Percentiles rank a stretch among this genome's conserved stretches.
Evolutionary conservation across 371 early-diverging fungal species (phyloP).

Genomic region (Mortierella sp.): DNA sequence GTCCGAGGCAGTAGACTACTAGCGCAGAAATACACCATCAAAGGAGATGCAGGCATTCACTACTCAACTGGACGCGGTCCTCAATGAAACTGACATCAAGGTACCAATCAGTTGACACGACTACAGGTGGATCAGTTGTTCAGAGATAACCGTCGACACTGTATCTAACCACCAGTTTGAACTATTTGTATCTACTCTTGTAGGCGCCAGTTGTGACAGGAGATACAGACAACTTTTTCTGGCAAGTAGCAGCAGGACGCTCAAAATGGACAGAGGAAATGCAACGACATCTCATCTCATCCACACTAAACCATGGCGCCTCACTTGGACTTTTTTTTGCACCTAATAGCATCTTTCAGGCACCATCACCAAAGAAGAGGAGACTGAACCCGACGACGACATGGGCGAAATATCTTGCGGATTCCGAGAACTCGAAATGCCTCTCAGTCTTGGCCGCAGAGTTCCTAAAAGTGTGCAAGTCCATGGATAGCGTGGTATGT

Average conservation of each 20-base stretch:
- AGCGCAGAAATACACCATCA: not conserved
- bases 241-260: conserved; percentile 14
- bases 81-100: conserved; percentile 42
- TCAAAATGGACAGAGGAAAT: not conserved
- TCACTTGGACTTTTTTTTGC: not conserved
- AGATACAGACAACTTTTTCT: conserved; percentile 37
- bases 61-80: conserved; percentile 38
- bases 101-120: conserved; percentile 12
- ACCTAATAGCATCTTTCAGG: conserved; percentile 41
- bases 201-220: conserved; percentile 21
- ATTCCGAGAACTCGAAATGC: conserved; percentile 46
- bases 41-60: conserved; percentile 48
- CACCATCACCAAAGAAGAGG: conserved; percentile 37
- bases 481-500: conserved; percentile 43
- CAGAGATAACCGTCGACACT: not conserved
- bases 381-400: conserved; percentile 30
- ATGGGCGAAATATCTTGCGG: conserved; percentile 44
- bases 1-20: not conserved
- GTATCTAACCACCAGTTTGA: not conserved
- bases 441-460: conserved; percentile 40
- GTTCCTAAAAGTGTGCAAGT: conserved; percentile 50
- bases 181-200: not conserved
- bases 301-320: not conserved
- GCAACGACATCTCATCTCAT: not conserved
- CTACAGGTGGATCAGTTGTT: not conserved